These are phyloP conservation scores for Glaciozyma antarctica DNA, from an alignment of 768 basidiomycete genomes.

Conservation along the genomic window DNA sequence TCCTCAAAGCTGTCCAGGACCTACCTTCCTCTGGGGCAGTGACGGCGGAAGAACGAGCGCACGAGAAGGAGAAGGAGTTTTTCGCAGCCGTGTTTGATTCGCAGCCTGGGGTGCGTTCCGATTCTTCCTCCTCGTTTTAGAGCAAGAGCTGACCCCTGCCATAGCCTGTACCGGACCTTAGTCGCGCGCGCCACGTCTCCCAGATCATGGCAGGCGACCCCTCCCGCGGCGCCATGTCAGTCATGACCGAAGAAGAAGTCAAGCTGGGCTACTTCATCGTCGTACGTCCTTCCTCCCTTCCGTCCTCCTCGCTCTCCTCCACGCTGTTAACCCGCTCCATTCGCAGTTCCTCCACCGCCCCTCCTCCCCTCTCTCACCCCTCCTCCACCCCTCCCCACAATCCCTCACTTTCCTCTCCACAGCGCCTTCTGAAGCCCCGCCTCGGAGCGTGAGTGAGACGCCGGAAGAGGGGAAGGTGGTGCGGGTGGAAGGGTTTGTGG, in stretches of 20 bases:
- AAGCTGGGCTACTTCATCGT: conserved; percentile 1
- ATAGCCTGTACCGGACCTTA: conserved; percentile 5
- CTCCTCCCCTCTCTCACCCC: neutral
- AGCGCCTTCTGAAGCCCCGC: conserved; percentile 8
- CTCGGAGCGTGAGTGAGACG: neutral
- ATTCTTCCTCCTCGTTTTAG: neutral
- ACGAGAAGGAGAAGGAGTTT: conserved; percentile 30
- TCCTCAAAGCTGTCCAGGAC: conserved; percentile 20
- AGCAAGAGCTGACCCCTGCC: neutral
- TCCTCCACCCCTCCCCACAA: neutral
- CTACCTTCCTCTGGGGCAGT: conserved; percentile 2
- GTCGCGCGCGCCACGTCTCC: conserved; percentile 15
- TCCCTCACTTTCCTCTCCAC: conserved; percentile 13
- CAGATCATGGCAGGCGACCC: conserved; percentile 29
- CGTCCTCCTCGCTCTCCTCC: too few species aligned
- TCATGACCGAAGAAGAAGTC: conserved; percentile 28
- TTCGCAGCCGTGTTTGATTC: conserved; percentile 18
- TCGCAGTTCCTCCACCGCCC: conserved; percentile 21
- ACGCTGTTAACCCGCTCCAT: fast-evolving
- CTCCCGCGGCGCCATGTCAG: conserved; percentile 22
- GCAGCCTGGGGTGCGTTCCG: neutral
- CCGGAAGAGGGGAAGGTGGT: neutral
- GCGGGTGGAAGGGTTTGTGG: neutral
- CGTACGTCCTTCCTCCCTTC: conserved; percentile 4
- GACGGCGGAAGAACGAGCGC: neutral